These are phyloP conservation scores for Scutellaria minor DNA, from an alignment of 257 asterid genomes.

Conservation along the genomic window DNA sequence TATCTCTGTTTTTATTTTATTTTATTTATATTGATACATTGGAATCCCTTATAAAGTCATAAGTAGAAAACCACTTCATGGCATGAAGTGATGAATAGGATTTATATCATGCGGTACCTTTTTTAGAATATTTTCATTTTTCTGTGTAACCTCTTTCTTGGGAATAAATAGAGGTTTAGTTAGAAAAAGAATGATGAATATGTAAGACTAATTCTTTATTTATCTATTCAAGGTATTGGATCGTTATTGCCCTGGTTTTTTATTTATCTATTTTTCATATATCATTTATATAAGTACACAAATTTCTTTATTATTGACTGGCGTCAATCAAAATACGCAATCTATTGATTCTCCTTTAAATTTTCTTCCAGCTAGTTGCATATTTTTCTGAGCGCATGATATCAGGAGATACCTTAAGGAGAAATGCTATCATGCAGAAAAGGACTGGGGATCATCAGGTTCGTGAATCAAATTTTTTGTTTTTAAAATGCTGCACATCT, in stretches of 20 bases:
- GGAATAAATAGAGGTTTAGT: slow-evolving; percentile 12
- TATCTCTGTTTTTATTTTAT: background rate
- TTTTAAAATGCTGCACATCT: slow-evolving; percentile 7
- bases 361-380: slow-evolving; percentile 58
- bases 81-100: background rate
- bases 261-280: background rate
- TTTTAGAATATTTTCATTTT: background rate
- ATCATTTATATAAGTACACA: background rate
- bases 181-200: background rate
- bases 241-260: background rate
- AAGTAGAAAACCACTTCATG: background rate
- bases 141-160: background rate
- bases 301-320: slow-evolving; percentile 10
- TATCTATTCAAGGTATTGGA: background rate
- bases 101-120: background rate
- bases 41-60: background rate
- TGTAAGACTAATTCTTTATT: background rate
- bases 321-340: slow-evolving; percentile 6
- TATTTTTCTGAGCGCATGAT: slow-evolving; percentile 90
- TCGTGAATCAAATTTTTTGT: slow-evolving; percentile 11
- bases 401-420: slow-evolving; percentile 77
- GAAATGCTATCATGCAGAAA: slow-evolving; percentile 91
- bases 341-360: slow-evolving; percentile 20
- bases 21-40: background rate
- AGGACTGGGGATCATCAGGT: slow-evolving; percentile 65